A percentile compares a stretch with the other conserved stretches of the same genome.
Conservation (phyloP, 2,329 filamentous ascomycete species). For the Colletotrichum sp. region DNA sequence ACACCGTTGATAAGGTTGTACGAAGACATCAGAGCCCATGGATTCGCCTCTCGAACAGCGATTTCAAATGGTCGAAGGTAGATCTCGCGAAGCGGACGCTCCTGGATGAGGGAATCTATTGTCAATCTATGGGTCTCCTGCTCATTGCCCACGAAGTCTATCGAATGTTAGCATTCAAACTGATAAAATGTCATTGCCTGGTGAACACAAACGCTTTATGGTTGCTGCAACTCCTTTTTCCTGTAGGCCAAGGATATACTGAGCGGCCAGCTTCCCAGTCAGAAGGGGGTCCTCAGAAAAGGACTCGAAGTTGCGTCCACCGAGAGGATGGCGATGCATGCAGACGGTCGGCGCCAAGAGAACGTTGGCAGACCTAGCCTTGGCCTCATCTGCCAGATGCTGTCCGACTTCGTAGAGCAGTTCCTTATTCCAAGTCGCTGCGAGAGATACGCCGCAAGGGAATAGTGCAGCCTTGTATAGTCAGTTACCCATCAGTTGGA, state of each 20-base stretch:
- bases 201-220: constrained; percentile 67
- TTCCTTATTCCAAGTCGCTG: constrained; percentile 78
- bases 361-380: constrained; percentile 75
- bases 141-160: constrained; percentile 74
- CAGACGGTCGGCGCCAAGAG: constrained; percentile 81
- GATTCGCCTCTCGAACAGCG: constrained; percentile 70
- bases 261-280: constrained; percentile 74
- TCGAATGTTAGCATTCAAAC: constrained; percentile 5
- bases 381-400: constrained; percentile 74
- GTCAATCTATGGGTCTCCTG: constrained; percentile 72
- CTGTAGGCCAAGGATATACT: constrained; percentile 76
- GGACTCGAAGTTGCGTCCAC: constrained; percentile 87
- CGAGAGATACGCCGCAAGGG: constrained; percentile 79
- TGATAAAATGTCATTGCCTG: background rate
- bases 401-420: constrained; percentile 73
- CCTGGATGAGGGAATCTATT: constrained; percentile 67
- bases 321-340: constrained; percentile 81
- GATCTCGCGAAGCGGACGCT: constrained; percentile 70
- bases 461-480: constrained; percentile 71
- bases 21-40: constrained; percentile 73
- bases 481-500: background rate
- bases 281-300: constrained; percentile 85
- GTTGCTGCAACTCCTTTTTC: constrained; percentile 77
- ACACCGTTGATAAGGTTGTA: constrained; percentile 72
- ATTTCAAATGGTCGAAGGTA: constrained; percentile 81